Evolutionary conservation across 2,329 filamentous ascomycete genomes (phyloP), one percentile per base, ranked within the genome.

Genomic region (Colletotrichum orchidophilum): DNA sequence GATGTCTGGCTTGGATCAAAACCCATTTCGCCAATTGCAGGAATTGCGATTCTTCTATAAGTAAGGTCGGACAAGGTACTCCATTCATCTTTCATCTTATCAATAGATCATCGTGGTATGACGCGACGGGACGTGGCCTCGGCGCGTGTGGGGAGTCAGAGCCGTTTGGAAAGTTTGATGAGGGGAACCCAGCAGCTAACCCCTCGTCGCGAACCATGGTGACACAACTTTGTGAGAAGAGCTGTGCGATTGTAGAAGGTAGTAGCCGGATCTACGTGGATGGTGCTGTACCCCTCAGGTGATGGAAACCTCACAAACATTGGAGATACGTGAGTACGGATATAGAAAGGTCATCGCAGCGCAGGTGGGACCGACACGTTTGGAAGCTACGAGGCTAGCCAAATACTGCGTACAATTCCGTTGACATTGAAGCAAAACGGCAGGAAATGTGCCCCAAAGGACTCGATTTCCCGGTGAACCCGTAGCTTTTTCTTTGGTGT

Each of bases 171-270:
- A n/a, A 27, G 39, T 46, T 24, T 31, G 24, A 35, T 42, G 49
- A 63, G 50, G 60, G 60, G 21, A 42, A 35, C 60, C 59, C 29
- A 35, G 46, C 59, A 31, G 29, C 31, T n/a, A n/a, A 24, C 12
- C 35, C 13, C 35, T 6, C 13, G 35, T 12, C 13, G 39, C 39
- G 39, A 21, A 46, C 39, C 39, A 46, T 46, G 39, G 39, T 46
- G 39, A 21, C 39, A 46, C 21, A 46, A 46, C 39, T 46, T 21
- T 46, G 39, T 46, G 18, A 63, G 8, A 21, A 42, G 31, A 54
- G 49, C 49, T 54, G 29, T 27, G 31, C 49, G 31, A 29, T 42
- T 63, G 49, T 54, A 42, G 21, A 63, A 63, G 60, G 60, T 63
- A 11, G 11, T 24, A 63, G 5, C 31, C 60, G 60, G 60, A 21